phyloP scores from a whole-genome alignment of 352 stramenopile genomes.

The Phytopythium vexans region DNA sequence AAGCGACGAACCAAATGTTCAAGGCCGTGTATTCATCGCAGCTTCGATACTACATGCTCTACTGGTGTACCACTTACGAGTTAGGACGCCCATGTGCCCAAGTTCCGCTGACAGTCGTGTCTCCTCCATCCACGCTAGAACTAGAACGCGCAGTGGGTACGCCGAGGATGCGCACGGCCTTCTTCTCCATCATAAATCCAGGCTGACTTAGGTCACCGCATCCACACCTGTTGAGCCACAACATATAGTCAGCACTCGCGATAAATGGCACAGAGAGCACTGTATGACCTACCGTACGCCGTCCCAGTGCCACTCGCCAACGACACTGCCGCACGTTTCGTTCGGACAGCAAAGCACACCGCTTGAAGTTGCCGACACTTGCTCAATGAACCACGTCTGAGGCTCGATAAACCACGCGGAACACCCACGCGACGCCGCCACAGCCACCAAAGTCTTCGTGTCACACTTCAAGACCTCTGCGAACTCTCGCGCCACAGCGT shows the following conservation, averaged over 20 bases:
- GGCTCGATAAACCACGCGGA: constrained; percentile 52
- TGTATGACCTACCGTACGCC: constrained; percentile 25
- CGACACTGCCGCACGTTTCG: constrained; percentile 22
- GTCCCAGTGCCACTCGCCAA: constrained; percentile 60
- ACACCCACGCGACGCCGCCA: constrained; percentile 22
- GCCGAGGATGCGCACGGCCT: constrained; percentile 44
- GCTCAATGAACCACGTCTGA: constrained; percentile 37
- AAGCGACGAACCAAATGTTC: too few species aligned
- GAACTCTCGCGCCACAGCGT: constrained; percentile 14
- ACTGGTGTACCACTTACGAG: too few species aligned
- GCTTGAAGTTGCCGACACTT: constrained; percentile 10
- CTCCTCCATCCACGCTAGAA: neutral
- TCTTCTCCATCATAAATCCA: constrained; percentile 49
- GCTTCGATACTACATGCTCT: too few species aligned
- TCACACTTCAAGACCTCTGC: constrained; percentile 31
- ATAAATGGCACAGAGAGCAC: neutral
- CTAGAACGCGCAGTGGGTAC: constrained; percentile 30
- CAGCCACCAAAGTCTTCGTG: constrained; percentile 14
- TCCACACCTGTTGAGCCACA: neutral
- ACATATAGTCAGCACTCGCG: neutral
- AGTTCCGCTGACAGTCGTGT: neutral
- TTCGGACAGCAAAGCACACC: constrained; percentile 45
- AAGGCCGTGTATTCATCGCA: too few species aligned
- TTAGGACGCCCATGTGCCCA: too few species aligned
- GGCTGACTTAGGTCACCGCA: constrained; percentile 17